A percentile compares a stretch with the other conserved stretches of the same genome.
phyloP scores from a whole-genome alignment of 371 early-diverging fungal genomes.

The Mucor ambiguus region DNA sequence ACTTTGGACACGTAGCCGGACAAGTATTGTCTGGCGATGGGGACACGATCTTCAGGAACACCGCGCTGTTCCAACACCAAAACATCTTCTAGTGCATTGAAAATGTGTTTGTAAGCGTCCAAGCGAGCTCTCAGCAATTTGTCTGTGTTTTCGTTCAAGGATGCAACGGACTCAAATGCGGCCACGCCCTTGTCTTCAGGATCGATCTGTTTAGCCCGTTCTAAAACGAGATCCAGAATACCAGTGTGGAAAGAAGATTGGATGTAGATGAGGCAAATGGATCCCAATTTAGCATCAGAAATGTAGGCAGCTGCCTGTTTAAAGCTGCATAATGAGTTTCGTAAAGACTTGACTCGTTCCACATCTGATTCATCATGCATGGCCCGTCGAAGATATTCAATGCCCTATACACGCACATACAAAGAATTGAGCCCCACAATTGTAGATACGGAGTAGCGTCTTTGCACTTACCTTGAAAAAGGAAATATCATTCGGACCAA shows the following conservation, averaged over 20 bases:
- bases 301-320: slow-evolving; percentile 41
- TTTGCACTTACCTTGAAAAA: slow-evolving; percentile 64
- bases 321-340: slow-evolving; percentile 64
- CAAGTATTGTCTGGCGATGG: not conserved
- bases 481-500: slow-evolving; percentile 69
- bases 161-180: slow-evolving; percentile 35
- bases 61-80: slow-evolving; percentile 18
- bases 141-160: not conserved
- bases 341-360: slow-evolving; percentile 51
- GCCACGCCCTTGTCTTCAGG: slow-evolving; percentile 57
- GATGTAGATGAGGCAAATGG: slow-evolving; percentile 60
- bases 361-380: slow-evolving; percentile 42
- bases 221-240: slow-evolving; percentile 69
- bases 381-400: slow-evolving; percentile 61
- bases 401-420: slow-evolving; percentile 33
- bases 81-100: slow-evolving; percentile 34
- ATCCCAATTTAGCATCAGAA: slow-evolving; percentile 57
- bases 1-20: slow-evolving; percentile 22
- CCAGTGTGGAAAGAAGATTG: slow-evolving; percentile 57
- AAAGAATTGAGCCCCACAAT: too few relatives aligned
- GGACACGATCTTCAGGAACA: not conserved
- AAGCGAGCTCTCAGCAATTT: not conserved
- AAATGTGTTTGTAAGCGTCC: slow-evolving; percentile 5
- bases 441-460: too few relatives aligned
- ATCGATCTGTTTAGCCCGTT: slow-evolving; percentile 69